Conservation (phyloP, 768 basidiomycete species). For the Sarcodon aspratus region DNA sequence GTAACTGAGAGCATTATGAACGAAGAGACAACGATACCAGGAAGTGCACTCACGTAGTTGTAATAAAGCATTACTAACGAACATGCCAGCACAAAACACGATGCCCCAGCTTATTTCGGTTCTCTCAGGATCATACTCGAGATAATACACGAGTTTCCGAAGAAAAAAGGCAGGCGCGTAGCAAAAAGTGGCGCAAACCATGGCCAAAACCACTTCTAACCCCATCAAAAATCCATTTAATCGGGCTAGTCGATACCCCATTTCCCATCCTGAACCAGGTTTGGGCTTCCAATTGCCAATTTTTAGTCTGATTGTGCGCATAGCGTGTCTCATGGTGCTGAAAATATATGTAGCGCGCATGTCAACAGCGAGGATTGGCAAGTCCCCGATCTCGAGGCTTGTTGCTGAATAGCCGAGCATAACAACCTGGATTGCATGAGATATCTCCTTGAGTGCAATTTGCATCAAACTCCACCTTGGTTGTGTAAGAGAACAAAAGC, state of each 20-base stretch:
- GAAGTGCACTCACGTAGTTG: conserved; percentile 34
- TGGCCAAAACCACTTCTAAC: conserved; percentile 38
- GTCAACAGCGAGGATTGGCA: conserved; percentile 67
- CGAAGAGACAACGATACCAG: too few relatives aligned
- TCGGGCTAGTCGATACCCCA: conserved; percentile 46
- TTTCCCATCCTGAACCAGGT: conserved; percentile 52
- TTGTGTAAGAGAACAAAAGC: conserved; percentile 82
- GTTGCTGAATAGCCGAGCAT: conserved; percentile 67
- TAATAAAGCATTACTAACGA: conserved; percentile 29
- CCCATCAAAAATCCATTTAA: conserved; percentile 36
- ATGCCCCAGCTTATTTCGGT: conserved; percentile 60
- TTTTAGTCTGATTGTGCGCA: conserved; percentile 37
- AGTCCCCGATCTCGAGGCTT: conserved; percentile 76
- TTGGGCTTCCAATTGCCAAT: conserved; percentile 48
- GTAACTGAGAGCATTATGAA: conserved; percentile 33
- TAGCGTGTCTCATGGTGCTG: conserved; percentile 46
- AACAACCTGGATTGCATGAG: conserved; percentile 41
- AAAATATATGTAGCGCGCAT: conserved; percentile 63
- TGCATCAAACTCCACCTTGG: conserved; percentile 12
- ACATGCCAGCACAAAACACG: conserved; percentile 48
- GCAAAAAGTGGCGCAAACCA: conserved; percentile 47
- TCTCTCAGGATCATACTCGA: conserved; percentile 51
- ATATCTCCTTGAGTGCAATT: too few relatives aligned
- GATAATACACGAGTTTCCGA: conserved; percentile 44
- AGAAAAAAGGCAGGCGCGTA: conserved; percentile 56